Evolutionary conservation across 305 asterid genomes (phyloP), one percentile per base, ranked within the genome.

Genomic region (Solanum hybrid): DNA sequence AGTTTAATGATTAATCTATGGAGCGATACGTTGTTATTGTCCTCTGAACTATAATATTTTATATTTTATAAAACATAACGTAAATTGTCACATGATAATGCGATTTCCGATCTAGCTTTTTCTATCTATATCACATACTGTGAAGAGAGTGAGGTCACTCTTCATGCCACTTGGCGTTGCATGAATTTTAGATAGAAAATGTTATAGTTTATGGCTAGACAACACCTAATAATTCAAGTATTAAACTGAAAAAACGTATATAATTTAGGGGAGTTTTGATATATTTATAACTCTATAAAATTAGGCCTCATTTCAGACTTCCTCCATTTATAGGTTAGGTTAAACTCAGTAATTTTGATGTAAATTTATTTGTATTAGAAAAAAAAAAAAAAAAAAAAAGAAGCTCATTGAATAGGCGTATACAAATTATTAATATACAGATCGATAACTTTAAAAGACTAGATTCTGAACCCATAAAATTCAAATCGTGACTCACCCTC

Each of bases 1-100:
- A 61, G 26, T 61, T 61, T 61, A 61, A 22, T 8, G 26, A 22
- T 61, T 61, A 20, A 61, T 20, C 2, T 0, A 20, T 61, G 24
- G 10, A 20, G 24, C 11, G 26, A 0, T 61, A 7, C 72, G 0
- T 61, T 61, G 11, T 61, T 61, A 0, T 61, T 61, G 22, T 22
- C 73, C 27, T 22, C 26, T 61, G 6, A 61, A 61, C 73, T 61
- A 22, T 61, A 20, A 8, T 61, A 61, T 61, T 61, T 61, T 61
- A 61, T 61, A 61, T 61, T 61, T 7, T 61, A 61, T 11, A 61
- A 61, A 61, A 22, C 0, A 61, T 61, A 61, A 61, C 0, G 72
- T 61, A 61, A 61, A 61, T 20, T 61, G 70, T 57, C 5, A 61
- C 72, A 61, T 20, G 72, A 61, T 57, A 17, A 61, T 20, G 72